These are phyloP conservation scores for Irpex sp. DNA, from an alignment of 1,284 basidiomycete species.

Conservation along the genomic window DNA sequence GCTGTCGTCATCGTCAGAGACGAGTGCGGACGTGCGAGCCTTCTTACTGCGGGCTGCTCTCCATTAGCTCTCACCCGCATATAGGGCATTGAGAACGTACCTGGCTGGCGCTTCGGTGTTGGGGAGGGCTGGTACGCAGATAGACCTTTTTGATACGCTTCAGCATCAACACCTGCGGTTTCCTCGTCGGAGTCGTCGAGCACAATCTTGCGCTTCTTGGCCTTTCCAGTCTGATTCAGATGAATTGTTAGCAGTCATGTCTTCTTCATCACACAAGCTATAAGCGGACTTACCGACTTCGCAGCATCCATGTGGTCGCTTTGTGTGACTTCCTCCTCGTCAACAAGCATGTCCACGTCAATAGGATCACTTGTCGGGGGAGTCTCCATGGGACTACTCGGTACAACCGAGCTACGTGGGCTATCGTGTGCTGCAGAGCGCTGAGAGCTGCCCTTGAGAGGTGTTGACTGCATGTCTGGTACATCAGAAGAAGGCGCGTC, in stretches of 20 bases:
- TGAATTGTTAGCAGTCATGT: not conserved
- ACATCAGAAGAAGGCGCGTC: conserved; percentile 22
- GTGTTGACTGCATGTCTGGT: conserved; percentile 22
- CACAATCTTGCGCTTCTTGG: conserved; percentile 66
- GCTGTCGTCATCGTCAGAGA: conserved; percentile 43
- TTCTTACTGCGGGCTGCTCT: conserved; percentile 41
- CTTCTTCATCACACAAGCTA: not conserved
- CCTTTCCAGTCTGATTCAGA: conserved; percentile 20
- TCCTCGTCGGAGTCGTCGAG: conserved; percentile 70
- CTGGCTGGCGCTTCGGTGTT: conserved; percentile 10
- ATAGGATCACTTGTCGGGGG: conserved; percentile 75
- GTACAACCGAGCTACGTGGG: conserved; percentile 45
- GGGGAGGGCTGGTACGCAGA: conserved; percentile 24
- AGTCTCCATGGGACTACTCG: conserved; percentile 47
- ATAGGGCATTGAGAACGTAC: not conserved
- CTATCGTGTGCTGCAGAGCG: conserved; percentile 30
- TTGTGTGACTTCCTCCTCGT: conserved; percentile 34
- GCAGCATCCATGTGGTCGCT: conserved; percentile 15
- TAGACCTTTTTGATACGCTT: conserved; percentile 21
- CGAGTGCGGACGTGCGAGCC: conserved; percentile 41
- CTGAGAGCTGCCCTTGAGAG: conserved; percentile 23
- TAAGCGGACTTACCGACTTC: conserved; percentile 29
- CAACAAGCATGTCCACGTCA: conserved; percentile 67
- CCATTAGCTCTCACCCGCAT: not conserved
- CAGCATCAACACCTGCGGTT: conserved; percentile 21